phyloP scores from a whole-genome alignment of 257 asterid genomes.

The Sherardia arvensis region DNA sequence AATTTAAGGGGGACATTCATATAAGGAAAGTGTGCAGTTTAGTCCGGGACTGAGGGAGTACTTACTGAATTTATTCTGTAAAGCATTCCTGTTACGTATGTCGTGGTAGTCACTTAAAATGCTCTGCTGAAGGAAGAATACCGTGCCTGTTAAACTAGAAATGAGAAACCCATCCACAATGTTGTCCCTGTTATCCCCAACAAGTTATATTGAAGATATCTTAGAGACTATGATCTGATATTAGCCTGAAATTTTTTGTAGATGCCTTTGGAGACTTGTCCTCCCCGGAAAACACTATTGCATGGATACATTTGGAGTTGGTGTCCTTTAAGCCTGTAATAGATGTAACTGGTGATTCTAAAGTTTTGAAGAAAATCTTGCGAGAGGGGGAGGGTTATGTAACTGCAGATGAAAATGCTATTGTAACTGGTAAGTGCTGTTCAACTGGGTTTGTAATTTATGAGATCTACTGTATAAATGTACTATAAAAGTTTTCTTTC shows the following conservation, averaged over 20 bases:
- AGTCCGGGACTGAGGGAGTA: no score
- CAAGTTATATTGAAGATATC: constrained; percentile 2
- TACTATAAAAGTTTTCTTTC: not conserved
- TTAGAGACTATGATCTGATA: not conserved
- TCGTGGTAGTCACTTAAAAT: not conserved
- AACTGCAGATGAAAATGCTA: constrained; percentile 59
- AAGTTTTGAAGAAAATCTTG: constrained; percentile 51
- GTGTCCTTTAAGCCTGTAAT: constrained; percentile 46
- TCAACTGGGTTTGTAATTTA: not conserved
- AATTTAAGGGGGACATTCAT: no score
- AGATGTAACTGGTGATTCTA: constrained; percentile 49
- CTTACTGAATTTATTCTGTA: not conserved
- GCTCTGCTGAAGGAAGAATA: not conserved
- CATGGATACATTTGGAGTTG: constrained; percentile 40
- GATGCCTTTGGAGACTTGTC: constrained; percentile 55
- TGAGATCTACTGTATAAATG: not conserved
- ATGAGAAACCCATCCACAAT: not conserved
- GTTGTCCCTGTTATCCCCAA: not conserved
- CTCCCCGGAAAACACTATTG: constrained; percentile 34
- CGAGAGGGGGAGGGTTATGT: constrained; percentile 54
- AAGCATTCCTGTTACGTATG: not conserved
- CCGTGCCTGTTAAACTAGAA: not conserved
- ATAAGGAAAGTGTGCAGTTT: no score
- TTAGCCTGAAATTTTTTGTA: constrained; percentile 21
- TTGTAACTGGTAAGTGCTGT: constrained; percentile 45